phyloP scores from a whole-genome alignment of 2,329 filamentous ascomycete species.

The Huntiella bhutanensis region DNA sequence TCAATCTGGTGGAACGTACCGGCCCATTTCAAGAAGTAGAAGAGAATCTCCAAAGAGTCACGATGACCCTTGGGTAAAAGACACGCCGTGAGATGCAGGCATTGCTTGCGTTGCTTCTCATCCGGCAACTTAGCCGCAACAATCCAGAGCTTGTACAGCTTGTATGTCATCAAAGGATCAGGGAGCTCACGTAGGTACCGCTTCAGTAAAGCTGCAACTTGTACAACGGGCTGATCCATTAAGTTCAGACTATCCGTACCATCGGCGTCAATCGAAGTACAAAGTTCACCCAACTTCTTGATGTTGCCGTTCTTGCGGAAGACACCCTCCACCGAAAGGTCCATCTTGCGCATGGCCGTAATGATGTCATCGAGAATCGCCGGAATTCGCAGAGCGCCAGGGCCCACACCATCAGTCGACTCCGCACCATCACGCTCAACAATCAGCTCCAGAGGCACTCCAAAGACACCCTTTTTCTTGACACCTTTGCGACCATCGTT shows the following conservation, averaged over 20 bases:
- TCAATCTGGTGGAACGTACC: constrained; percentile 95
- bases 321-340: constrained; percentile 94
- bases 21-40: constrained; percentile 92
- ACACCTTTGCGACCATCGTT: constrained; percentile 57
- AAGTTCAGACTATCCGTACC: constrained; percentile 75
- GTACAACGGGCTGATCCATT: constrained; percentile 75
- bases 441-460: constrained; percentile 70
- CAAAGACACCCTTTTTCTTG: constrained; percentile 90
- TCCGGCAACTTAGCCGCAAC: constrained; percentile 76
- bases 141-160: constrained; percentile 81
- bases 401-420: constrained; percentile 91
- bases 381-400: constrained; percentile 74
- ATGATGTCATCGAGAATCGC: constrained; percentile 91
- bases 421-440: constrained; percentile 89
- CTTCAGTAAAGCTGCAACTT: constrained; percentile 83
- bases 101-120: constrained; percentile 60
- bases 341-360: constrained; percentile 92
- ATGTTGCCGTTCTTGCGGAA: constrained; percentile 99
- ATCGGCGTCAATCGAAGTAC: constrained; percentile 68
- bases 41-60: constrained; percentile 86
- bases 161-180: constrained; percentile 85
- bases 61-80: constrained; percentile 80
- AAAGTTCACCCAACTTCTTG: constrained; percentile 71
- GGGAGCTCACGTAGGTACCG: constrained; percentile 89
- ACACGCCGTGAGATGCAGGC: constrained; percentile 81